These are phyloP conservation scores for Entomortierella chlamydospora DNA, from an alignment of 192 early-diverging fungal species.

Conservation along the genomic window DNA sequence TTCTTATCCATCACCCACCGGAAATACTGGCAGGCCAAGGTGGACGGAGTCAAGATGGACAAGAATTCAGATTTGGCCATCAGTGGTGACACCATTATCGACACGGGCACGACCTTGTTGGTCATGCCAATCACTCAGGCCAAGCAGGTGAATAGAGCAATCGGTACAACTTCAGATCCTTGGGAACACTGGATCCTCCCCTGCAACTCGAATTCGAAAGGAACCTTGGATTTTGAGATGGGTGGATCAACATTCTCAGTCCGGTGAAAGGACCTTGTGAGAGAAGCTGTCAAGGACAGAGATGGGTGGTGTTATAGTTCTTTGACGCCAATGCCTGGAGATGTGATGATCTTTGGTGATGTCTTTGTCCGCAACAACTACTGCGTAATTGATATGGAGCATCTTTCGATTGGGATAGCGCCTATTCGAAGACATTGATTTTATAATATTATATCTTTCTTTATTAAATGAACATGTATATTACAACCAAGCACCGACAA, in stretches of 20 bases:
- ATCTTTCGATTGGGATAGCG: constrained; percentile 38
- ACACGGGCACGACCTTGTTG: constrained; percentile 75
- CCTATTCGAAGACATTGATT: constrained; percentile 8
- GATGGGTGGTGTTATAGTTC: constrained; percentile 54
- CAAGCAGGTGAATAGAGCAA: constrained; percentile 55
- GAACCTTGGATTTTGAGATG: constrained; percentile 48
- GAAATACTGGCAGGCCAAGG: constrained; percentile 67
- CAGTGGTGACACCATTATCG: constrained; percentile 59
- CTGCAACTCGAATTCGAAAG: constrained; percentile 24
- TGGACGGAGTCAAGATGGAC: constrained; percentile 57
- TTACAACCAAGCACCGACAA: too few species aligned
- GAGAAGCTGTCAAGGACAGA: constrained; percentile 34
- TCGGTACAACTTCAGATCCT: constrained; percentile 48
- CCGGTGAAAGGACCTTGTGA: constrained; percentile 37
- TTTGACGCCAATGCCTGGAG: constrained; percentile 44
- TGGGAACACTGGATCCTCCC: constrained; percentile 46
- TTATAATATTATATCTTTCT: too few species aligned
- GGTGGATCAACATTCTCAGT: constrained; percentile 48
- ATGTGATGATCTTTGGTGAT: constrained; percentile 60
- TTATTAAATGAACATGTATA: too few species aligned
- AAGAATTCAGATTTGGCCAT: constrained; percentile 40
- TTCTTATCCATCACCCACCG: constrained; percentile 63
- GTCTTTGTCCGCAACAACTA: constrained; percentile 65
- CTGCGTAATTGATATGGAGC: constrained; percentile 57
- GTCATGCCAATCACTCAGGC: constrained; percentile 68